Base-by-base conservation (phyloP, 306 rosid genomes). In the Clitoria ternatea region DNA sequence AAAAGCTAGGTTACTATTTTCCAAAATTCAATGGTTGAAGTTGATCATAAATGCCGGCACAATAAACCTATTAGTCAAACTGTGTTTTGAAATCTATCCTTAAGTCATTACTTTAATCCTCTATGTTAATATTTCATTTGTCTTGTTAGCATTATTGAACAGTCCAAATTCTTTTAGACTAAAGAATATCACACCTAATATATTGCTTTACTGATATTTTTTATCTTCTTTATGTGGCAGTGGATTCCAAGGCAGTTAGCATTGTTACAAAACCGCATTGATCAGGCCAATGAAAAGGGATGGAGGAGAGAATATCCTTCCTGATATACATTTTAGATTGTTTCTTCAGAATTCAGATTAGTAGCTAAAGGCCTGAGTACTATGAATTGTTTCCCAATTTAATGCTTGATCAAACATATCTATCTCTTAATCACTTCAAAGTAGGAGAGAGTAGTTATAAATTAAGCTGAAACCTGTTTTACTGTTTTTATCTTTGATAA, bases 271-370 rank as follows among this genome's bases (percentile, higher is more conserved):
- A 86, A 69, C 45, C 86, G 85, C 32, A 92, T 89, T 69, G 92
- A 87, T 73, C 84, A 44, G 72, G 96, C 98, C 57, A 89, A 89
- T 77, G 98, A 89, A 82, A 92, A 88, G 83, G 98, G 98, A 39
- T 78, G 95, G 96, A 86, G 96, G 78, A 87, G 83, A 86, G 87
- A 89, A 92, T 92, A 92, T 92, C 98, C 98, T 86, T 79, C 64
- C 66, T 57, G 72, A 54, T 30, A 22, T 45, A 5, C 18, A n/a
- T 69, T 30, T 73, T 40, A 30, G 8, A 54, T 26, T 65, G 76
- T 45, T 66, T 65, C 57, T 2, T 54, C 12, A 20, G 24, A 75
- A 52, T 2, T 54, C 12, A 20, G 24, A 75, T 20, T 55, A 37
- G 60, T 9, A 47, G 44, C 29, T 70, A 62, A 45, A 70, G 64